A percentile compares a stretch with the other conserved stretches of the same genome.
These are phyloP conservation scores for Ustilago esculenta DNA, from an alignment of 1,284 basidiomycete species.

Conservation along the genomic window DNA sequence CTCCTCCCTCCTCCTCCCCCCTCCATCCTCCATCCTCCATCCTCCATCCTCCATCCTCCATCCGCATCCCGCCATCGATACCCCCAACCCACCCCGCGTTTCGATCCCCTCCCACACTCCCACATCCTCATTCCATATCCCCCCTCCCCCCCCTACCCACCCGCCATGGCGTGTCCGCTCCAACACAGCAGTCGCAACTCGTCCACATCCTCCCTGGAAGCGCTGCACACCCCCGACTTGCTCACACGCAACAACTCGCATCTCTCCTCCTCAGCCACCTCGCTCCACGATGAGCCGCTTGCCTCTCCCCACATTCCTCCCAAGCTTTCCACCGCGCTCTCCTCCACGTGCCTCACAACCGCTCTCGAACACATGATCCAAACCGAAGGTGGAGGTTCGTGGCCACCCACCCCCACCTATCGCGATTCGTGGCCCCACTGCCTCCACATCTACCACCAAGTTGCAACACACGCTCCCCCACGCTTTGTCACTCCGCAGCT, in stretches of 20 bases:
- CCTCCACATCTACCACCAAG: constrained; percentile 35
- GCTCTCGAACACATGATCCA: constrained; percentile 39
- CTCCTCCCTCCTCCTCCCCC: too few relatives aligned
- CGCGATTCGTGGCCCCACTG: constrained; percentile 37
- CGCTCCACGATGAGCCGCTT: constrained; percentile 28
- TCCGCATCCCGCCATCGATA: neutral
- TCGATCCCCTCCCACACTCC: too few relatives aligned
- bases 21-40: too few relatives aligned
- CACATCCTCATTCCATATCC: too few relatives aligned
- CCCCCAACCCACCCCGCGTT: too few relatives aligned
- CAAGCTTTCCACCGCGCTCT: constrained; percentile 29
- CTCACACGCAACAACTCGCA: constrained; percentile 23
- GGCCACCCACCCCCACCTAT: constrained; percentile 44
- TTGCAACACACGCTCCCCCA: constrained; percentile 33
- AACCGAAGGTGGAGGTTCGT: constrained; percentile 39
- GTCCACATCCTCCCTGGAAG: constrained; percentile 34
- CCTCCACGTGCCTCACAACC: constrained; percentile 14
- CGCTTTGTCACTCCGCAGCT: constrained; percentile 39
- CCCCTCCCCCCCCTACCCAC: too few relatives aligned
- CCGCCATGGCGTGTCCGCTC: constrained; percentile 22
- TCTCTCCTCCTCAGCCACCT: constrained; percentile 43
- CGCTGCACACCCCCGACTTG: constrained; percentile 29
- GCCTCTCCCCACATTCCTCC: constrained; percentile 23
- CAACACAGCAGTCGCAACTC: constrained; percentile 36
- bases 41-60: too few relatives aligned